Evolutionary conservation across 257 asterid species (phyloP).

Genomic region (Knoxia roxburghii): DNA sequence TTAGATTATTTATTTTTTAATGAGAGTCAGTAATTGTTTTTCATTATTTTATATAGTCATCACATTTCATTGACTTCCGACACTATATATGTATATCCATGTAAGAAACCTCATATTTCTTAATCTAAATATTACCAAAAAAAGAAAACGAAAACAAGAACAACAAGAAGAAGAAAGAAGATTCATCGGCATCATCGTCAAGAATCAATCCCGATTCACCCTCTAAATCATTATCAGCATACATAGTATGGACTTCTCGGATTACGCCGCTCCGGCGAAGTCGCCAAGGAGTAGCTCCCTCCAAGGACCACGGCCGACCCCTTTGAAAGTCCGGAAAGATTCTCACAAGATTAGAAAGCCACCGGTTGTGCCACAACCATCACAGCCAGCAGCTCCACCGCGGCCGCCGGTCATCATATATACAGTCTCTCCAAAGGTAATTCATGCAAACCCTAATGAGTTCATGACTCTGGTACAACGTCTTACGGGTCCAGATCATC

Average conservation of each 20-base stretch:
- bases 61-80: conserved; percentile 45
- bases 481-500: conserved; percentile 55
- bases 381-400: conserved; percentile 39
- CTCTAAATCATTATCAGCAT: not conserved
- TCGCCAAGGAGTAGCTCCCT: conserved; percentile 78
- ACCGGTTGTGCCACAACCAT: conserved; percentile 45
- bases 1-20: too few relatives aligned
- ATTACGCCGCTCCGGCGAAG: conserved; percentile 15
- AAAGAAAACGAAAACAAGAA: too few relatives aligned
- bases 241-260: conserved; percentile 44
- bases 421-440: conserved; percentile 87
- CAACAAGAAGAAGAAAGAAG: not conserved
- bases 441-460: conserved; percentile 96
- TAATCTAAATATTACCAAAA: conserved; percentile 11
- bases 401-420: conserved; percentile 85
- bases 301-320: conserved; percentile 90
- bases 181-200: conserved; percentile 17
- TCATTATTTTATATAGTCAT: conserved; percentile 16
- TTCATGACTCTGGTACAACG: conserved; percentile 94
- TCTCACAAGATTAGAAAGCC: conserved; percentile 86
- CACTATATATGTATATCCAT: conserved; percentile 9
- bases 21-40: conserved; percentile 7
- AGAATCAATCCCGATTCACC: too few relatives aligned
- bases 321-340: conserved; percentile 65
- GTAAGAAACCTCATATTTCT: conserved; percentile 12